Evolutionary conservation across 164 flowering plant genomes (phyloP).

Genomic region (Vitis amurensis): DNA sequence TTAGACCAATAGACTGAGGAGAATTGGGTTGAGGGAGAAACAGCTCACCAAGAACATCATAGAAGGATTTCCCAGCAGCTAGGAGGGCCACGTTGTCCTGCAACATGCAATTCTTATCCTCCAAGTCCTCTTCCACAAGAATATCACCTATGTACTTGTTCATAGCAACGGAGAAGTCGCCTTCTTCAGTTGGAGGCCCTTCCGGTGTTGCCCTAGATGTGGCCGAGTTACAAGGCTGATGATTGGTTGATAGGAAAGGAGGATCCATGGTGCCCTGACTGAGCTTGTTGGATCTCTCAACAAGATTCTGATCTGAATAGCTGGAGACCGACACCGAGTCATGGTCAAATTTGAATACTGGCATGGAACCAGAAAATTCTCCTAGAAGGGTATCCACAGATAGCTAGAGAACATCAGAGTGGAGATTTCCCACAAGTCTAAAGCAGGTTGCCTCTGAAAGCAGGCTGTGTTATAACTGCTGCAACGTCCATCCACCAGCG

Average conservation of each 20-base stretch:
- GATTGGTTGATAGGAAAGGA: background rate
- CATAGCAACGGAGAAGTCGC: background rate
- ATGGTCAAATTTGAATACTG: background rate
- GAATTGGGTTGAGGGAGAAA: background rate
- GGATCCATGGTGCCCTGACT: background rate
- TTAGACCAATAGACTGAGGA: no score
- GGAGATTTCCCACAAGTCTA: no score
- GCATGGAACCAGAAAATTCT: background rate
- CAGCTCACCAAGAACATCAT: slow-evolving; percentile 9
- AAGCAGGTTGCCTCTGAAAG: no score
- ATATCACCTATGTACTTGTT: slow-evolving; percentile 15
- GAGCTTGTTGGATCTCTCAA: no score
- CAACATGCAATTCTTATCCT: slow-evolving; percentile 5
- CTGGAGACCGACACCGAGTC: background rate
- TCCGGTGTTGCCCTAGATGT: background rate
- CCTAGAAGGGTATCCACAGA: background rate
- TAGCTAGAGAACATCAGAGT: background rate
- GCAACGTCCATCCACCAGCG: no score
- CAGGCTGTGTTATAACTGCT: no score
- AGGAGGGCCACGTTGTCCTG: slow-evolving; percentile 14
- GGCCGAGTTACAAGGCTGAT: no score
- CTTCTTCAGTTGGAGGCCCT: background rate
- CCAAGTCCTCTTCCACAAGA: slow-evolving; percentile 22
- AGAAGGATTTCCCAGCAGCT: slow-evolving; percentile 18
- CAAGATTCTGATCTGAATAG: background rate